Conservation (phyloP, 352 stramenopile genomes). For the Phytopythium helicoides region DNA sequence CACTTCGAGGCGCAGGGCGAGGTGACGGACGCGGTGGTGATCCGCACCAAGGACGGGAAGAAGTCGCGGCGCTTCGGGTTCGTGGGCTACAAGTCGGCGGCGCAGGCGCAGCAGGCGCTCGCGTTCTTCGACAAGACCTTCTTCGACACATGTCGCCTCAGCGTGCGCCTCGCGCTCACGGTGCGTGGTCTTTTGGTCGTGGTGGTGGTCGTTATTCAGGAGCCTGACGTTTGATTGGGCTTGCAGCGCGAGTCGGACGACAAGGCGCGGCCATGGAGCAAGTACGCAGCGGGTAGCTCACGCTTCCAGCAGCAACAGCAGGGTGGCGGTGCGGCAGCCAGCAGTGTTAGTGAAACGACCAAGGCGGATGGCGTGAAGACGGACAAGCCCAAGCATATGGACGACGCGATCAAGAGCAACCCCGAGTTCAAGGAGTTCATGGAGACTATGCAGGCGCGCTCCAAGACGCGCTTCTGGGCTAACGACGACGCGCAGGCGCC, state of each 20-base stretch:
- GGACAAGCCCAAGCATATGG: constrained; percentile 13
- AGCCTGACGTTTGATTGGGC: too few relatives aligned
- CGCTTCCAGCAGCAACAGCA: constrained; percentile 46
- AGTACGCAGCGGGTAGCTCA: constrained; percentile 85
- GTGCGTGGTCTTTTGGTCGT: constrained; percentile 17
- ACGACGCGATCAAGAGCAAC: constrained; percentile 33
- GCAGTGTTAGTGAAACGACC: constrained; percentile 1
- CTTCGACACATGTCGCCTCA: constrained; percentile 87
- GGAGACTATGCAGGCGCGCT: constrained; percentile 88
- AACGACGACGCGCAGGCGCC: constrained; percentile 83
- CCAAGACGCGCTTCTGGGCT: constrained; percentile 89
- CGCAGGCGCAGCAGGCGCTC: constrained; percentile 53
- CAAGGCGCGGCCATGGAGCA: constrained; percentile 84
- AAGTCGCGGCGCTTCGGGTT: constrained; percentile 85
- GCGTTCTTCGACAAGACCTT: constrained; percentile 87
- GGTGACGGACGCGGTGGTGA: constrained; percentile 88
- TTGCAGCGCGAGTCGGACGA: constrained; percentile 52
- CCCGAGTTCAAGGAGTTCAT: constrained; percentile 87
- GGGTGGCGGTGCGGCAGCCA: constrained; percentile 11
- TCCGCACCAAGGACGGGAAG: constrained; percentile 87
- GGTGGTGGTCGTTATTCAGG: background rate
- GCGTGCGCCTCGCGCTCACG: constrained; percentile 78
- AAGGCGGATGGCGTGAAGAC: constrained; percentile 21
- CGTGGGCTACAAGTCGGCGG: constrained; percentile 72
- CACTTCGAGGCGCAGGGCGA: constrained; percentile 77